These are phyloP conservation scores for Lipomyces orientalis DNA, from an alignment of 805 yeast species.

Conservation along the genomic window DNA sequence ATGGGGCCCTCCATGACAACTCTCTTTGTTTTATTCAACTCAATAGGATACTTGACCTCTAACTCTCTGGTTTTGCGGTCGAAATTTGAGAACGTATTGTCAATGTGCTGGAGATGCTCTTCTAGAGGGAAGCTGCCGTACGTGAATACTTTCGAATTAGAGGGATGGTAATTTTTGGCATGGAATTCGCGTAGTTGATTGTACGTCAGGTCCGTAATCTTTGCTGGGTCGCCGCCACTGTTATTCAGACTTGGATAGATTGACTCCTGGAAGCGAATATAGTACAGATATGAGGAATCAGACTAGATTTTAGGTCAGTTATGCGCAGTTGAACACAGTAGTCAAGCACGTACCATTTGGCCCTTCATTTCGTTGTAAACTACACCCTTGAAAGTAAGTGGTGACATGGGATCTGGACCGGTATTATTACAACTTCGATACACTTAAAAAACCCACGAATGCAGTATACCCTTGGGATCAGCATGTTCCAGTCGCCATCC, in stretches of 20 bases:
- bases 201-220: conserved; percentile 74
- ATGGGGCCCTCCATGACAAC: conserved; percentile 70
- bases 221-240: conserved; percentile 92
- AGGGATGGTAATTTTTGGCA: conserved; percentile 78
- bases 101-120: conserved; percentile 63
- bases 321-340: background rate
- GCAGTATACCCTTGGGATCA: conserved; percentile 39
- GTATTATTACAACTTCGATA: background rate
- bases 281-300: conserved; percentile 81
- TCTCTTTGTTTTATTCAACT: conserved; percentile 45
- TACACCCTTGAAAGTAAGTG: conserved; percentile 86
- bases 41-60: conserved; percentile 52
- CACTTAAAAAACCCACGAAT: background rate
- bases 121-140: conserved; percentile 78
- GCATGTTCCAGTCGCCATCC: conserved; percentile 95
- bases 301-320: conserved; percentile 47
- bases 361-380: conserved; percentile 99
- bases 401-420: conserved; percentile 58
- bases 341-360: conserved; percentile 55
- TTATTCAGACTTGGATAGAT: conserved; percentile 84
- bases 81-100: conserved; percentile 56
- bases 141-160: conserved; percentile 83
- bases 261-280: conserved; percentile 81
- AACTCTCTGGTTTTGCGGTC: conserved; percentile 53
- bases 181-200: conserved; percentile 83